These are phyloP conservation scores for Cymbidium sinense DNA, from an alignment of 106 monocot genomes.

Conservation along the genomic window DNA sequence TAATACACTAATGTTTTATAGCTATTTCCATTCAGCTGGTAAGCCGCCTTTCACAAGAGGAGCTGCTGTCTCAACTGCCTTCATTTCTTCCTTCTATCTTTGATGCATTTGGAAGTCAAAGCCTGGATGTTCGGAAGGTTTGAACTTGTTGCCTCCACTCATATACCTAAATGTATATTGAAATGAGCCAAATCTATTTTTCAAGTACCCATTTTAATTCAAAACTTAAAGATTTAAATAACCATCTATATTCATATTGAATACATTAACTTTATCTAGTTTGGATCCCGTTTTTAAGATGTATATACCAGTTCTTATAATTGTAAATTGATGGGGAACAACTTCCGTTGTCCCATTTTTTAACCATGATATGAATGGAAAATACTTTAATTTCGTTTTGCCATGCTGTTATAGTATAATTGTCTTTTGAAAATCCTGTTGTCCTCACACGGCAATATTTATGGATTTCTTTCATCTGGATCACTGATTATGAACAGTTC, in stretches of 20 bases:
- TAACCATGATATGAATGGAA: no score
- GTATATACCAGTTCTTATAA: not conserved
- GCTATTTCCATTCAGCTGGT: constrained; percentile 55
- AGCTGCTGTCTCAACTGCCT: constrained; percentile 76
- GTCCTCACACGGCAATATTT: no score
- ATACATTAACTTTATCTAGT: no score
- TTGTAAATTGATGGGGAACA: not conserved
- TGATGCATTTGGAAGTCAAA: constrained; percentile 91
- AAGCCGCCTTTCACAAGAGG: constrained; percentile 75
- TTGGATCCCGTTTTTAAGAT: not conserved
- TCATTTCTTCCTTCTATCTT: constrained; percentile 93
- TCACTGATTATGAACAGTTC: no score
- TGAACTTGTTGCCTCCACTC: not conserved
- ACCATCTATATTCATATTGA: no score
- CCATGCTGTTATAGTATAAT: no score
- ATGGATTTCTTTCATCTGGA: no score
- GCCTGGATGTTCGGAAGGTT: constrained; percentile 97
- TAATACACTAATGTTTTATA: no score
- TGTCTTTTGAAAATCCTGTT: no score
- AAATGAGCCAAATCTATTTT: not conserved
- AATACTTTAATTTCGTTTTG: no score
- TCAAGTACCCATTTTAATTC: not conserved
- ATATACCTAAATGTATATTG: not conserved
- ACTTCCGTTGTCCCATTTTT: no score
- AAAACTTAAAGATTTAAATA: not conserved